Percentiles rank a stretch among this genome's conserved stretches.
phyloP scores from a whole-genome alignment of 257 asterid species.

The Solanum raphanifolium region DNA sequence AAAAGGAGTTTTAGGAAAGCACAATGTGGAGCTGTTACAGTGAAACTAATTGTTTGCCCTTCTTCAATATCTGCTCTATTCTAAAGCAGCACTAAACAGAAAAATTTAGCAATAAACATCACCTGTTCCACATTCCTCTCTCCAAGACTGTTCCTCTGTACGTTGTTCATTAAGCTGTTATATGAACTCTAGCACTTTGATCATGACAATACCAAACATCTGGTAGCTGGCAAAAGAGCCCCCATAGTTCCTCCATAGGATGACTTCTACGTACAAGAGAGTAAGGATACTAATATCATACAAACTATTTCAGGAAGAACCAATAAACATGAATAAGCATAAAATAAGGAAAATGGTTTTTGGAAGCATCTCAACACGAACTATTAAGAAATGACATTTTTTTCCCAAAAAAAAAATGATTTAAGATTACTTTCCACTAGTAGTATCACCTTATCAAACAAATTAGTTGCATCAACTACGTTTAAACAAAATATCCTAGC shows the following conservation, averaged over 20 bases:
- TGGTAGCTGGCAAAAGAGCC: constrained; percentile 2
- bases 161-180: constrained; percentile 39
- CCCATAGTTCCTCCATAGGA: constrained; percentile 2
- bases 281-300: neutral
- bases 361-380: neutral
- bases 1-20: neutral
- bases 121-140: constrained; percentile 60
- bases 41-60: neutral
- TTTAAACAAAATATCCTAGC: neutral
- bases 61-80: neutral
- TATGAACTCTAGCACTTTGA: constrained; percentile 14
- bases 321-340: neutral
- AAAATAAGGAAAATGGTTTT: neutral
- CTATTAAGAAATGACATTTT: neutral
- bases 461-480: neutral
- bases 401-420: neutral
- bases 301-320: neutral
- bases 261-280: neutral
- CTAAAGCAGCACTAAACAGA: neutral
- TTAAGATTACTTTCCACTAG: neutral
- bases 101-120: neutral
- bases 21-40: neutral
- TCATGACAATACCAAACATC: constrained; percentile 12
- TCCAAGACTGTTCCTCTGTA: constrained; percentile 31
- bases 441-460: neutral